Base-by-base conservation (phyloP, 2,329 filamentous ascomycete genomes). In the Botryotinia calthae region DNA sequence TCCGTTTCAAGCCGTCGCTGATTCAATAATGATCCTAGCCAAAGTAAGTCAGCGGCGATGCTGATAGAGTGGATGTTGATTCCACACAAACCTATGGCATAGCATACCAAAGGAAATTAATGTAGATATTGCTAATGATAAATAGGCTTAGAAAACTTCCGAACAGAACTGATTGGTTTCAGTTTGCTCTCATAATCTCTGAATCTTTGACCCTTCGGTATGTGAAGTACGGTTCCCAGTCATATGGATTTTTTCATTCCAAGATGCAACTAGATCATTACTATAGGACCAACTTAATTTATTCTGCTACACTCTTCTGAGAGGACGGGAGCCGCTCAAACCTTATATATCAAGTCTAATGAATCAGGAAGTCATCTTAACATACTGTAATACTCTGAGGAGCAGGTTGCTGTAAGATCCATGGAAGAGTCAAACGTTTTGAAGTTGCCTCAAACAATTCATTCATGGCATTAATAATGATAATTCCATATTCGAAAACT, bases 241-340 rank as follows among this genome's bases (percentile, higher is more conserved):
- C 25, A 14, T 9, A n/a, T 14, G 25, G 10, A 0, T 5, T 2
- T n/a, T 9, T n/a, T 14, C 4, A 4, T 51, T n/a, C 25, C 25
- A n/a, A 14, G 22, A 4, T n/a, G 3, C 48, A 51, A 14, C 12
- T n/a, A 51, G 48, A n/a, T n/a, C 48, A 51, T 51, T n/a, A 51
- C 4, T 9, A 22, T 22, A 51, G 25, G 0, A 51, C 2, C 12
- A 14, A 51, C 10, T n/a, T 4, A 6, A n/a, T n/a, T 4, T 14
- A n/a, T 25, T 14, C 48, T 51, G 48, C 25, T 51, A 16, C 4
- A 51, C 14, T 14, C 25, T 51, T 51, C 25, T n/a, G 25, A n/a
- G 10, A n/a, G n/a, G 1, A n/a, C 0, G 4, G 20, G 4, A 51
- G n/a, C 25, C 25, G 25, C 12, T 51, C 14, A 1, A 5, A 51